These are phyloP conservation scores for Arthrobotrys iridis DNA, from an alignment of 2,329 filamentous ascomycete species.

Conservation along the genomic window DNA sequence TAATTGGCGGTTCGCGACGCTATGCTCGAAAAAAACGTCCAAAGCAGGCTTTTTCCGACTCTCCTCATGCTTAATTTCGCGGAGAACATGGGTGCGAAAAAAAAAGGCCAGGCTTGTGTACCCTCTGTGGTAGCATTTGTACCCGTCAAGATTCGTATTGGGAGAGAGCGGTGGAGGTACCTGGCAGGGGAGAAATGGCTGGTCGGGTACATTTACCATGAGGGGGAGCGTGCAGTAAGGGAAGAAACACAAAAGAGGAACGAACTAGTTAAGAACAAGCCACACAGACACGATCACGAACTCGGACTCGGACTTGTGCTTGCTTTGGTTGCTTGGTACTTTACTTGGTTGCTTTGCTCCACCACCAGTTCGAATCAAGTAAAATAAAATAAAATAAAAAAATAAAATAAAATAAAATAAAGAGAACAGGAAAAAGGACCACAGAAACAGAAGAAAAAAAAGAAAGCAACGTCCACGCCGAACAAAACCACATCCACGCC, in stretches of 20 bases:
- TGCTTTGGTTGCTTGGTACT: background rate
- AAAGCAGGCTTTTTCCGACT: conserved; percentile 30
- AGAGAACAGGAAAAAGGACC: too few species aligned
- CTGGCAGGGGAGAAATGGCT: conserved; percentile 36
- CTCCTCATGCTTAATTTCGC: conserved; percentile 30
- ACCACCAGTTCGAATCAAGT: too few species aligned
- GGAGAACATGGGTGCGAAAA: conserved; percentile 20
- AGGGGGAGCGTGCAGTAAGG: conserved; percentile 24
- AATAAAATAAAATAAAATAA: too few species aligned
- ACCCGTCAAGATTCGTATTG: too few species aligned
- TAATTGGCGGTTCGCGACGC: background rate
- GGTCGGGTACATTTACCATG: conserved; percentile 42
- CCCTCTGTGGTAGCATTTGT: background rate
- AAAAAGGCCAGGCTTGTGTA: background rate
- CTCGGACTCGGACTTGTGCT: background rate
- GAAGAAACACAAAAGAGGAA: background rate
- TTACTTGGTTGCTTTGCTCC: too few species aligned
- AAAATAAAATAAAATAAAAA: too few species aligned
- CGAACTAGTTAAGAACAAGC: background rate
- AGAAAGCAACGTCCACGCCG: background rate
- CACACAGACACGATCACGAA: conserved; percentile 32
- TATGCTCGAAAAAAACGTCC: conserved; percentile 20
- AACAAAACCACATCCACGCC: conserved; percentile 50
- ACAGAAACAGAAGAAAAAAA: too few species aligned
- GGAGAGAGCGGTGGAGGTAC: background rate